Percentiles rank a stretch among this genome's conserved stretches.
phyloP scores from a whole-genome alignment of 805 yeast species.

The Barnettozyma vustinii region DNA sequence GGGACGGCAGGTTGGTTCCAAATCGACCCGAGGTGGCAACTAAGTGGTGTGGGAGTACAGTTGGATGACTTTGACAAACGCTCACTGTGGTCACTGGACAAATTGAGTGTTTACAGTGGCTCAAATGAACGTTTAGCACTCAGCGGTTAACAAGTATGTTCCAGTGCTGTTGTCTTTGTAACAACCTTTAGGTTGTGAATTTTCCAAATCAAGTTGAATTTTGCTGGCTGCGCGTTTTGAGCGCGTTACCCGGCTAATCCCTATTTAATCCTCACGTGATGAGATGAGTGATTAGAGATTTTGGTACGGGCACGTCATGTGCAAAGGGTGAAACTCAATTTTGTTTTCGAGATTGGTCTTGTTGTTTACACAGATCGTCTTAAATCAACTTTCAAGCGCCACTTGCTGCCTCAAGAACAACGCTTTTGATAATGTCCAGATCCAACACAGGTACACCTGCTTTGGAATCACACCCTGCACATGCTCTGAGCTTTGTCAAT shows the following conservation, averaged over 20 bases:
- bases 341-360: not conserved
- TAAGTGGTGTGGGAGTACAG: not conserved
- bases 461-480: constrained; percentile 25
- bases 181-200: not conserved
- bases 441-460: constrained; percentile 19
- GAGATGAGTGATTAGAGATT: not conserved
- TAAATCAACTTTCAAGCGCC: not conserved
- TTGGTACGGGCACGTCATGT: not conserved
- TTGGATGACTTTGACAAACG: not conserved
- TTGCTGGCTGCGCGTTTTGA: not conserved
- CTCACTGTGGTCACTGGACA: not conserved
- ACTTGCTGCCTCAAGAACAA: not conserved
- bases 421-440: constrained; percentile 14
- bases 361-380: not conserved
- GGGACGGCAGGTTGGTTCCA: not conserved
- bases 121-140: not conserved
- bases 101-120: not conserved
- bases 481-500: constrained; percentile 18
- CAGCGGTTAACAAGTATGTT: not conserved
- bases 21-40: no score
- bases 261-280: not conserved
- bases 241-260: not conserved
- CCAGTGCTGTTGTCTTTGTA: not conserved
- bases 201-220: not conserved
- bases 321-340: not conserved